Evolutionary conservation across 495 filamentous ascomycete genomes (phyloP), one percentile per base, ranked within the genome.

Genomic region (Massariosphaeria phaeospora): DNA sequence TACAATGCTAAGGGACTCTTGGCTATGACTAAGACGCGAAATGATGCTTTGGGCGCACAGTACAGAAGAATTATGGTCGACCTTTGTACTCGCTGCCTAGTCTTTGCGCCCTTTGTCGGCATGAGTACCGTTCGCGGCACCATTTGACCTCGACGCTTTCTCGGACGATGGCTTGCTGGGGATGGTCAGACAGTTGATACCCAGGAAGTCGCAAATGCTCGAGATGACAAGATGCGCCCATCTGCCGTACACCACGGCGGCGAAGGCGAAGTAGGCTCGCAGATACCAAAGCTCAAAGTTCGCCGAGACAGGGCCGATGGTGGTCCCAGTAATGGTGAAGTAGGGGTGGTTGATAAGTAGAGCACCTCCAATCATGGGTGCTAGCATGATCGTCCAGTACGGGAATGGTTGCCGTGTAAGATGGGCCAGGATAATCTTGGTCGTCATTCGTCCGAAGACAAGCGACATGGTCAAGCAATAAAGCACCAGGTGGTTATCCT

Each of bases 371-470:
- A 97, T 73, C 15, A 98, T 77, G 10, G 93, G 93, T 34, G 77
- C 79, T 21, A 96, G 77, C 76, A 98, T 83, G 30, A 91, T 78
- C 13, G 93, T 98, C 90, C 91, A 97, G 75, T 86, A 90, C 0
- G 93, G 93, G 72, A 96, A 98, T 1, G 91, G 89, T 69, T 97
- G 94, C 48, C 81, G 83, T 3, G 91, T 86, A 13, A 99, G 74
- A 68, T 99, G 93, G 10, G 94, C 91, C 13, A 99, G 81, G 66
- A 99, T 97, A 70, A 97, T 97, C 75, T 96, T 97, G 44, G 93
- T 99, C 1, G 94, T 97, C 90, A 99, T 95, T 51, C 93, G 88
- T n/a, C 93, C 93, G 67, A 97, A 97, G 52, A 97, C 93, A 57
- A 97, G 90, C 21, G 85, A 86, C 78, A 97, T 88, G 45, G 86